phyloP scores from a whole-genome alignment of 306 rosid genomes.

The Hippophae gyantsensis region DNA sequence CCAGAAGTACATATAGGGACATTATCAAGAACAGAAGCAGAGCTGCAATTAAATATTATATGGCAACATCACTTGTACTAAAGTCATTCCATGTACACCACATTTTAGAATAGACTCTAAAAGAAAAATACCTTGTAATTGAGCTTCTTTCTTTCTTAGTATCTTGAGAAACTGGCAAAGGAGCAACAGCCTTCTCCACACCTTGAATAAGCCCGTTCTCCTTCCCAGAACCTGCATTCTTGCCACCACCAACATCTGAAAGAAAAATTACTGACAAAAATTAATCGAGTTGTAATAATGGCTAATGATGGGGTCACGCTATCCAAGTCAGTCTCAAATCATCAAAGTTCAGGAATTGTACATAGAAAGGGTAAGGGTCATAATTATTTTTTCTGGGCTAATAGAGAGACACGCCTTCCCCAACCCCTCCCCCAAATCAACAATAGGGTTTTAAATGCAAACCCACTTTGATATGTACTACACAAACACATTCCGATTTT shows the following conservation, averaged over 20 bases:
- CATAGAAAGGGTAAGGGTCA: neutral
- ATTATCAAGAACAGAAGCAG: constrained; percentile 36
- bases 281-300: constrained; percentile 8
- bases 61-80: constrained; percentile 15
- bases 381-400: neutral
- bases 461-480: neutral
- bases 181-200: constrained; percentile 45
- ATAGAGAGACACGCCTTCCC: too few relatives aligned
- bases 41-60: constrained; percentile 39
- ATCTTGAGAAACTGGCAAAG: constrained; percentile 46
- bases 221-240: constrained; percentile 49
- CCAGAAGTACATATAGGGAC: constrained; percentile 45
- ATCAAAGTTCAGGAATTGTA: constrained; percentile 8
- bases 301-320: constrained; percentile 8
- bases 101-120: constrained; percentile 1
- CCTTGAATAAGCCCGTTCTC: constrained; percentile 59
- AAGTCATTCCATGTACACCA: constrained; percentile 1
- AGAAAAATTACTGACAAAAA: constrained; percentile 21
- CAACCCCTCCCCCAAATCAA: neutral
- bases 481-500: neutral
- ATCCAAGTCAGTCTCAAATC: constrained; percentile 6
- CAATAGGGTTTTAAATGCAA: neutral
- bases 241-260: constrained; percentile 64
- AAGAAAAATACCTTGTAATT: constrained; percentile 41
- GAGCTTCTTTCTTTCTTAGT: constrained; percentile 44